Evolutionary conservation across 108 stramenopile species (phyloP).

Genomic region (Nitzschia sp.): DNA sequence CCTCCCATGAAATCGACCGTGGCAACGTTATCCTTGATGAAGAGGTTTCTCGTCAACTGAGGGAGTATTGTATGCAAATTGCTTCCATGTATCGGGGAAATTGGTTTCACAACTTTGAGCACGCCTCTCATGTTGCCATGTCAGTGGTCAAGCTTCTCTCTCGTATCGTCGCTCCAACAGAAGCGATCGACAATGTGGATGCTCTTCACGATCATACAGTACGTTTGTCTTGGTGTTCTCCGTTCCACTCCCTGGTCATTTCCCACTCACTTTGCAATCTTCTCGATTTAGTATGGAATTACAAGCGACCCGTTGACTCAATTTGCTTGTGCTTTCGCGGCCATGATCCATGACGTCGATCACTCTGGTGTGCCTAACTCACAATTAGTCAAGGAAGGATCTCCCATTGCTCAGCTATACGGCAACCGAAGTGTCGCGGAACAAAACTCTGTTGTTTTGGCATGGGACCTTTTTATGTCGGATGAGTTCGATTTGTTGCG

Average conservation of each 20-base stretch:
- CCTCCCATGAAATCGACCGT: background rate
- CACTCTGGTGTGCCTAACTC: conserved; percentile 47
- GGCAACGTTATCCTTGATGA: background rate
- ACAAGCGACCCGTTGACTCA: conserved; percentile 45
- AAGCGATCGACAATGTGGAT: background rate
- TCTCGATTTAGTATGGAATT: conserved; percentile 31
- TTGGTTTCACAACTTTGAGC: conserved; percentile 31
- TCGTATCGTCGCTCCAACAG: conserved; percentile 19
- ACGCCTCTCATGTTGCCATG: conserved; percentile 35
- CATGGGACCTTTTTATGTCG: conserved; percentile 45
- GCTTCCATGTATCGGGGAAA: conserved; percentile 28
- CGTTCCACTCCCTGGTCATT: too few relatives aligned
- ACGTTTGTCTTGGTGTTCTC: too few relatives aligned
- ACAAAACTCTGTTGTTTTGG: conserved; percentile 43
- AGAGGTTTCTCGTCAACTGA: conserved; percentile 16
- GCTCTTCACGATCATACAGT: conserved; percentile 7
- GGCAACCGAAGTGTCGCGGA: conserved; percentile 46
- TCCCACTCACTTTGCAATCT: too few relatives aligned
- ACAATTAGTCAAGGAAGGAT: conserved; percentile 44
- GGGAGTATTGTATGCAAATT: conserved; percentile 20
- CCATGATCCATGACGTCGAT: conserved; percentile 52
- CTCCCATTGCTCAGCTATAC: conserved; percentile 29
- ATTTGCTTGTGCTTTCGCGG: conserved; percentile 47
- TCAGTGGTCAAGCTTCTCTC: conserved; percentile 25
- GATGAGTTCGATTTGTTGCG: conserved; percentile 30